A percentile compares a stretch with the other conserved stretches of the same genome.
Conservation (phyloP, 345 rosid genomes). For the Populus pruinosa region DNA sequence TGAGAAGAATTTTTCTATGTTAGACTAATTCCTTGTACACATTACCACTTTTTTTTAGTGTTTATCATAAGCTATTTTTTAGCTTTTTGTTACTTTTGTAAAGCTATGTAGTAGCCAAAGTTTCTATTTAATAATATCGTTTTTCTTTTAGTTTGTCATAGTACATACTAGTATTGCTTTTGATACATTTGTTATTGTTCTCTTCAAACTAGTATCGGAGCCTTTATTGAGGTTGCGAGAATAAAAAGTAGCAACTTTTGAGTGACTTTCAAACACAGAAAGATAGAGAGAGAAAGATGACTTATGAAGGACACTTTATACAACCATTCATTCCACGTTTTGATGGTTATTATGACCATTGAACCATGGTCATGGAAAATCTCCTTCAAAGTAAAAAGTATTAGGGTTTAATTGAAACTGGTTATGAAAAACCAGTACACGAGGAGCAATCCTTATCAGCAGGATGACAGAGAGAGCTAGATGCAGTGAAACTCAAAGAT, state of each 20-base stretch:
- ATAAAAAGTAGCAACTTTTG: not conserved
- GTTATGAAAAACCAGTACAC: not conserved
- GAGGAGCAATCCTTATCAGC: too few species aligned
- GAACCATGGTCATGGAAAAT: not conserved
- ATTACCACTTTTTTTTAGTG: too few species aligned
- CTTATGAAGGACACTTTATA: not conserved
- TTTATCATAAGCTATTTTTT: too few species aligned
- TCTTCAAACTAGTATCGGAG: not conserved
- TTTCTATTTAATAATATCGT: too few species aligned
- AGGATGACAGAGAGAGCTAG: not conserved
- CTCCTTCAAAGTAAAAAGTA: not conserved
- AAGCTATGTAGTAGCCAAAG: too few species aligned
- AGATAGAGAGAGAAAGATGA: not conserved
- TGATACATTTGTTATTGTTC: too few species aligned
- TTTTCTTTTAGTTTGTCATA: too few species aligned
- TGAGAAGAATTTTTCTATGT: too few species aligned
- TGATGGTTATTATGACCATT: constrained; percentile 6
- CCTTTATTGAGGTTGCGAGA: too few species aligned
- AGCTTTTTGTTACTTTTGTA: too few species aligned
- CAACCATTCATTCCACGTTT: not conserved
- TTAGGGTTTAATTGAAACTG: not conserved
- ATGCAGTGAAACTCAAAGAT: not conserved
- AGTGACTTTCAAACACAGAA: not conserved
- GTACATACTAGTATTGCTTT: too few species aligned
- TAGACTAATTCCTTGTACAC: too few species aligned